Conservation (phyloP, 2,329 filamentous ascomycete species). For the Colletotrichum gloeosporioides region DNA sequence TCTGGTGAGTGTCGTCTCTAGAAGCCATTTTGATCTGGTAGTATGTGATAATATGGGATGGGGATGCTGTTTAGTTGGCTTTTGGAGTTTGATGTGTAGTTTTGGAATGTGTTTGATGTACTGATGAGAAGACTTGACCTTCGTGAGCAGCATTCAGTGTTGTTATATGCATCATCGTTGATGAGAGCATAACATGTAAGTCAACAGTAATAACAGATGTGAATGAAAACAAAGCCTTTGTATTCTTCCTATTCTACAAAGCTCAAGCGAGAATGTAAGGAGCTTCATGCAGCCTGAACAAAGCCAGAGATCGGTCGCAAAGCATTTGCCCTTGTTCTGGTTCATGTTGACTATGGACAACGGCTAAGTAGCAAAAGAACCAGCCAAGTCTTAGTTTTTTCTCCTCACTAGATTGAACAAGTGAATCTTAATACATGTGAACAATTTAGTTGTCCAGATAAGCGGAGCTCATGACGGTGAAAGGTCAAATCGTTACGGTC, state of each 20-base stretch:
- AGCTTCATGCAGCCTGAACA: too few species aligned
- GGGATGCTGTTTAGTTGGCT: fast-evolving
- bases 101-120: not conserved
- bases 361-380: fast-evolving
- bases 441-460: too few species aligned
- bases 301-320: not conserved
- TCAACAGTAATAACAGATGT: too few species aligned
- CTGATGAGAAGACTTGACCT: not conserved
- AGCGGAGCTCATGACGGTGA: too few species aligned
- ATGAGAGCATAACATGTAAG: too few species aligned
- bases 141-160: not conserved
- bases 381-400: fast-evolving
- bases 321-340: not conserved
- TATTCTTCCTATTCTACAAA: too few species aligned
- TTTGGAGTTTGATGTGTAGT: fast-evolving
- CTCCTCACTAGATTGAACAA: fast-evolving
- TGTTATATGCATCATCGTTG: too few species aligned
- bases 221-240: too few species aligned
- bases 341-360: too few species aligned
- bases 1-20: not conserved
- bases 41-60: fast-evolving
- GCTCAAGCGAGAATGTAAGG: too few species aligned
- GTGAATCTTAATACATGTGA: too few species aligned
- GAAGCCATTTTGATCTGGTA: not conserved
- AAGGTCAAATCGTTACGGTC: too few species aligned